Conservation (phyloP, 306 rosid genomes). For the Neltuma alba region DNA sequence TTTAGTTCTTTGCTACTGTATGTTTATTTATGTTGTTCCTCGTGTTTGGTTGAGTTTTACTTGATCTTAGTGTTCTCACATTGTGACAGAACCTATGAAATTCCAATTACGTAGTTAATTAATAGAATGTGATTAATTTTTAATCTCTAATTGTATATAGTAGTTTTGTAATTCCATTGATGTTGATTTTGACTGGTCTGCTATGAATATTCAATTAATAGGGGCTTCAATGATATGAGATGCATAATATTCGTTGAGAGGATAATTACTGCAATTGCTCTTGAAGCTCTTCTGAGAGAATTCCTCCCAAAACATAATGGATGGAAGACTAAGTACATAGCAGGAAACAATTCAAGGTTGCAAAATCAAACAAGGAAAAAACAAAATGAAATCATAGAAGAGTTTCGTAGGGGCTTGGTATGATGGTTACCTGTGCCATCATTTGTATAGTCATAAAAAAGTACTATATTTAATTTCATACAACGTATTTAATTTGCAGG, state of each 20-base stretch:
- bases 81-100: conserved; percentile 1
- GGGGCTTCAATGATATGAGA: conserved; percentile 65
- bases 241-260: conserved; percentile 89
- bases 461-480: conserved; percentile 16
- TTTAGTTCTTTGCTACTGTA: neutral
- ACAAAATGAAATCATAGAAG: conserved; percentile 80
- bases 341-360: conserved; percentile 54
- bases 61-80: neutral
- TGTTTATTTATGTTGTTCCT: neutral
- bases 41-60: neutral
- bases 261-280: conserved; percentile 70
- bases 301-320: conserved; percentile 63
- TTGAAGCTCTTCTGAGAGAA: conserved; percentile 53
- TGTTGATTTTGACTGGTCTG: conserved; percentile 24
- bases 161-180: neutral
- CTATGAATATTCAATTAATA: conserved; percentile 29
- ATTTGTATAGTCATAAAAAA: conserved; percentile 3
- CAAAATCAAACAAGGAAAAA: conserved; percentile 61
- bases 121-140: neutral
- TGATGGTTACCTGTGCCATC: conserved; percentile 25
- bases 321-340: conserved; percentile 81
- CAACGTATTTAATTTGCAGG: conserved; percentile 50
- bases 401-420: conserved; percentile 82
- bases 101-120: neutral
- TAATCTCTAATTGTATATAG: neutral